Percentiles rank a stretch among this genome's conserved stretches.
phyloP scores from a whole-genome alignment of 352 stramenopile species.

The Phytophthora pisi region DNA sequence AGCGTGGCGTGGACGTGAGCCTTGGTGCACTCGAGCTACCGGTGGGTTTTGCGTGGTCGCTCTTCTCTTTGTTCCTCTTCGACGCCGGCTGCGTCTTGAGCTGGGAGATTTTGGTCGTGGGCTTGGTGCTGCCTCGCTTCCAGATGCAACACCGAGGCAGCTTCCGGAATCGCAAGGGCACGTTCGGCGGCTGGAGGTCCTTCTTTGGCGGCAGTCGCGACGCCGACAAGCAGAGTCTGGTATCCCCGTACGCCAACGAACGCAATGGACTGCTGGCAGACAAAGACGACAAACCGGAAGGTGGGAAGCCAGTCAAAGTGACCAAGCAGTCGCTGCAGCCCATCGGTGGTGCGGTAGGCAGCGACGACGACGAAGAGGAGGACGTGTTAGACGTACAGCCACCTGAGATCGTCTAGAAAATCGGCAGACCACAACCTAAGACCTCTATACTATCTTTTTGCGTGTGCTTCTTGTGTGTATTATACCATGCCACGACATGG shows the following conservation, averaged over 20 bases:
- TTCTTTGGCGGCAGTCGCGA: constrained; percentile 26
- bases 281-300: constrained; percentile 12
- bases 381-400: constrained; percentile 45
- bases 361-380: constrained; percentile 50
- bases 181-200: constrained; percentile 21
- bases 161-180: constrained; percentile 19
- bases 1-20: constrained; percentile 58
- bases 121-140: constrained; percentile 55
- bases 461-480: constrained; percentile 3
- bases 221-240: constrained; percentile 43
- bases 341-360: constrained; percentile 9
- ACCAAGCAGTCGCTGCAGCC: constrained; percentile 26
- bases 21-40: constrained; percentile 62
- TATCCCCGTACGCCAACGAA: constrained; percentile 56
- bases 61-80: constrained; percentile 77
- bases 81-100: constrained; percentile 55
- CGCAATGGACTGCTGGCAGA: constrained; percentile 51
- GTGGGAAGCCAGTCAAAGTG: constrained; percentile 17
- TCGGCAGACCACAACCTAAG: background rate
- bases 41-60: constrained; percentile 54
- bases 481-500: background rate
- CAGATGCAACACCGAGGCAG: constrained; percentile 44
- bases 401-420: constrained; percentile 42
- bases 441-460: constrained; percentile 27
- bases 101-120: constrained; percentile 70